These are phyloP conservation scores for Isoetes taiwanensis DNA, from an alignment of 75 land plant genomes.

Conservation along the genomic window DNA sequence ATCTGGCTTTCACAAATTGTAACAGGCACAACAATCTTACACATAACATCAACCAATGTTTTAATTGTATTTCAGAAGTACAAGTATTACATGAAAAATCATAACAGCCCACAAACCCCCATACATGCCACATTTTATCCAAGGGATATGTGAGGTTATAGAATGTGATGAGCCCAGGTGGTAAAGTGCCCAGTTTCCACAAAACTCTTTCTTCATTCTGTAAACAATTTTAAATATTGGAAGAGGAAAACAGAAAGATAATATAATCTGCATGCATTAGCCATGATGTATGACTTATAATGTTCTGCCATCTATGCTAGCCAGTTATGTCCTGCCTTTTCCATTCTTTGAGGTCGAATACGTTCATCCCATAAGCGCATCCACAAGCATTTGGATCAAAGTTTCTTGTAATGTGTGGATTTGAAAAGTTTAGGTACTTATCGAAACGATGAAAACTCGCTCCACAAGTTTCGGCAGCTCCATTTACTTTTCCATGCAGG, in stretches of 20 bases:
- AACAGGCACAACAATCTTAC: too few relatives aligned
- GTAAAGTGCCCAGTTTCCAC: conserved; percentile 50
- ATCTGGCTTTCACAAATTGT: too few relatives aligned
- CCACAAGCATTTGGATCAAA: conserved; percentile 85
- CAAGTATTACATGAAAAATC: too few relatives aligned
- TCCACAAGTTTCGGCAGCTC: conserved; percentile 90
- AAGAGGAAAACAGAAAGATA: too few relatives aligned
- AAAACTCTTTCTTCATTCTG: conserved; percentile 43
- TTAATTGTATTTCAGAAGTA: too few relatives aligned
- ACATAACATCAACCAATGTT: too few relatives aligned
- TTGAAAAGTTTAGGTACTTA: conserved; percentile 80
- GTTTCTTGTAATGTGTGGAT: conserved; percentile 61
- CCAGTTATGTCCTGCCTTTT: conserved; percentile 27
- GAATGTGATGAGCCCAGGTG: conserved; percentile 44
- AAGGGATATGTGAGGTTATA: conserved; percentile 38
- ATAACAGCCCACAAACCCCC: too few relatives aligned
- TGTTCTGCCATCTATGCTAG: conserved; percentile 34
- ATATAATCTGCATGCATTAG: too few relatives aligned
- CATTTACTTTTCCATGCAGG: conserved; percentile 79
- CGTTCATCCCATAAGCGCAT: conserved; percentile 92
- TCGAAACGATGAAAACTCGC: conserved; percentile 85
- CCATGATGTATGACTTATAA: conserved; percentile 29
- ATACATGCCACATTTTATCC: conserved; percentile 38
- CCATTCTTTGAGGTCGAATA: conserved; percentile 80
- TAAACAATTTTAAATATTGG: too few relatives aligned